Percentiles rank a stretch among this genome's conserved stretches.
Conservation (phyloP, 106 monocot genomes). For the Apostasia ramifera region DNA sequence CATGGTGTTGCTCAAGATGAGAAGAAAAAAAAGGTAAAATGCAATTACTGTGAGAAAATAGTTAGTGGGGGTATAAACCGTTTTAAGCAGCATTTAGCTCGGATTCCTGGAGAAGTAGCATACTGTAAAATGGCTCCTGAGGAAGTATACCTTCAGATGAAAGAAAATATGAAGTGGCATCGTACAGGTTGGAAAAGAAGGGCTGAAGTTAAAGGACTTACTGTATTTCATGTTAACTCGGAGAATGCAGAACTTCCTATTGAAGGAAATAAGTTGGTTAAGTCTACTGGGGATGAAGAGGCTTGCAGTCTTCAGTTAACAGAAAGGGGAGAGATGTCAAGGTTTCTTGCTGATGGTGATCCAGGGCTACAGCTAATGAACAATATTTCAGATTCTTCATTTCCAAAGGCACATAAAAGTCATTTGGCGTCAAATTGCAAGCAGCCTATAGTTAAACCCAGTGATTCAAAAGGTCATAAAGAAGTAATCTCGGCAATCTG, state of each 20-base stretch:
- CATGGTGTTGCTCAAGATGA: constrained; percentile 56
- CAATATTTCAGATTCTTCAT: constrained; percentile 12
- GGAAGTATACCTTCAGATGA: constrained; percentile 54
- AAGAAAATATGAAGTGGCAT: constrained; percentile 75
- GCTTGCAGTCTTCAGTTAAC: constrained; percentile 8
- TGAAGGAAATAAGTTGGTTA: constrained; percentile 15
- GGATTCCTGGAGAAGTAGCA: constrained; percentile 65
- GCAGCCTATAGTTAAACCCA: constrained; percentile 14
- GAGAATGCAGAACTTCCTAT: constrained; percentile 27
- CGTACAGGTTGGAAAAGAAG: constrained; percentile 40
- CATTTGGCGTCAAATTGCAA: constrained; percentile 3
- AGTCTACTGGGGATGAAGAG: constrained; percentile 14
- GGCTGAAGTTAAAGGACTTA: constrained; percentile 27
- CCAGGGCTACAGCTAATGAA: constrained; percentile 15
- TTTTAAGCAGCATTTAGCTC: constrained; percentile 64
- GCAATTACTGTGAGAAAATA: constrained; percentile 58
- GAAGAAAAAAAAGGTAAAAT: constrained; percentile 60
- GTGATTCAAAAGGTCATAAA: constrained; percentile 24
- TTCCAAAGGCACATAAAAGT: constrained; percentile 17
- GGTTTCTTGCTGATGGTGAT: constrained; percentile 8
- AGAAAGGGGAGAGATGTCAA: constrained; percentile 22
- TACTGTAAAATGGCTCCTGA: constrained; percentile 65
- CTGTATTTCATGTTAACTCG: constrained; percentile 13
- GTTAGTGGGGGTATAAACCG: constrained; percentile 70
- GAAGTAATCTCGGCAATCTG: constrained; percentile 52